Conservation (phyloP, 2,329 filamentous ascomycete species). For the Clonostachys sp. region DNA sequence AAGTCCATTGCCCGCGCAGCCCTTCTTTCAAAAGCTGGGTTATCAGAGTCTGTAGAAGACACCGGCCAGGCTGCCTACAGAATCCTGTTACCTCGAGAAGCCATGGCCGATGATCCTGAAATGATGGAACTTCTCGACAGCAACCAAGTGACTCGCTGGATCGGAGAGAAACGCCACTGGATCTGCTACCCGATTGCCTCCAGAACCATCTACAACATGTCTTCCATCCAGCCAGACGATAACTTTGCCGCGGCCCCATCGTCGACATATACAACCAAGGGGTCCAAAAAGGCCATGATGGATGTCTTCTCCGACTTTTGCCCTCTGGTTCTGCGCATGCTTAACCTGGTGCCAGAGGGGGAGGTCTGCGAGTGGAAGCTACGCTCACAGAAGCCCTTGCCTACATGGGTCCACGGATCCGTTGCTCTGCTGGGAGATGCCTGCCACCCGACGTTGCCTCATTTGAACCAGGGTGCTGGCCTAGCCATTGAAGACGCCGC, state of each 20-base stretch:
- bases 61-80: slow-evolving; percentile 76
- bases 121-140: slow-evolving; percentile 63
- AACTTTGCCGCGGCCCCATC: slow-evolving; percentile 54
- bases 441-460: slow-evolving; percentile 63
- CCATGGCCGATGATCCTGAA: slow-evolving; percentile 65
- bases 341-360: slow-evolving; percentile 55
- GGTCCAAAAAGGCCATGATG: slow-evolving; percentile 56
- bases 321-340: slow-evolving; percentile 51
- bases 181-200: slow-evolving; percentile 72
- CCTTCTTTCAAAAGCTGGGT: slow-evolving; percentile 48
- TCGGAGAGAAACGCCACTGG: slow-evolving; percentile 70
- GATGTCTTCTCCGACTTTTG: slow-evolving; percentile 59
- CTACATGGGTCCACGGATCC: slow-evolving; percentile 52
- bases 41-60: slow-evolving; percentile 38
- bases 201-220: slow-evolving; percentile 62
- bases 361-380: slow-evolving; percentile 64
- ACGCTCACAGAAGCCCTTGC: slow-evolving; percentile 50
- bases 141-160: slow-evolving; percentile 69
- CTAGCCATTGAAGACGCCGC: slow-evolving; percentile 64
- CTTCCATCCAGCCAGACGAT: slow-evolving; percentile 55
- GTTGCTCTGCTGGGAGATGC: slow-evolving; percentile 58
- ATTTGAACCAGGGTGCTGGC: slow-evolving; percentile 61
- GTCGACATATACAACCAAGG: slow-evolving; percentile 59
- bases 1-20: slow-evolving; percentile 45
- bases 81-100: slow-evolving; percentile 66